Percentiles rank a stretch among this genome's conserved stretches.
These are phyloP conservation scores for Penicillium sp. DNA, from an alignment of 2,329 filamentous ascomycete genomes.

Conservation along the genomic window DNA sequence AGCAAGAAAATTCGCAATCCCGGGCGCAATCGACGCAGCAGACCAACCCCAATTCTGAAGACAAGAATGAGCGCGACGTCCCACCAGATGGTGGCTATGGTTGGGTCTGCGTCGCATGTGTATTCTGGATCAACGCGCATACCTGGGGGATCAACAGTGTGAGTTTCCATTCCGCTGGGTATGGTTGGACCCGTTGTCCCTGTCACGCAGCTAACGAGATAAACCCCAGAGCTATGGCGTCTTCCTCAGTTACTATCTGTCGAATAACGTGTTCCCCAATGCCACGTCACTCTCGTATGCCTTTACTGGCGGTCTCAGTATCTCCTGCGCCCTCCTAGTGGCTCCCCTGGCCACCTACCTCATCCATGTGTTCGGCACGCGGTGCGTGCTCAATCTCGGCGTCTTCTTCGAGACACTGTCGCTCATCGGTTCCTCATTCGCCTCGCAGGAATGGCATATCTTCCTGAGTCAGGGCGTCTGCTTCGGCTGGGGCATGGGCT, in stretches of 20 bases:
- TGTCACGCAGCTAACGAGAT: neutral
- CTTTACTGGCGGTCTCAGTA: conserved; percentile 59
- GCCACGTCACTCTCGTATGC: conserved; percentile 57
- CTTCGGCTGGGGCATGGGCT: conserved; percentile 62
- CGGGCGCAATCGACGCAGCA: conserved; percentile 5
- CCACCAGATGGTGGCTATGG: conserved; percentile 59
- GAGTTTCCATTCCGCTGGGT: conserved; percentile 22
- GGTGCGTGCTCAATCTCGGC: conserved; percentile 55
- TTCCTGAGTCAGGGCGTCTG: conserved; percentile 60
- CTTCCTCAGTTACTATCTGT: conserved; percentile 60
- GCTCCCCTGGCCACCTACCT: conserved; percentile 56
- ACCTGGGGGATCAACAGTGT: conserved; percentile 73
- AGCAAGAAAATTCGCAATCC: conserved; percentile 10
- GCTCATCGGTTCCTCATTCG: conserved; percentile 58
- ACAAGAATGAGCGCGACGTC: conserved; percentile 34
- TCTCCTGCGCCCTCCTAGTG: conserved; percentile 57
- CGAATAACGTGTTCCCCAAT: conserved; percentile 54
- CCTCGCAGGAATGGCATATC: conserved; percentile 57
- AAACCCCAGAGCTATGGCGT: conserved; percentile 50
- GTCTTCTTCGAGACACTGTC: conserved; percentile 54
- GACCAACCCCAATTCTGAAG: conserved; percentile 23
- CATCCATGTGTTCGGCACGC: conserved; percentile 53
- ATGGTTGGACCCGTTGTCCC: neutral
- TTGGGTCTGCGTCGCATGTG: conserved; percentile 58
- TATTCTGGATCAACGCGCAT: conserved; percentile 62